Percentiles rank a stretch among this genome's conserved stretches.
These are phyloP conservation scores for Alternaria brassicicola DNA, from an alignment of 2,329 filamentous ascomycete species.

Conservation along the genomic window DNA sequence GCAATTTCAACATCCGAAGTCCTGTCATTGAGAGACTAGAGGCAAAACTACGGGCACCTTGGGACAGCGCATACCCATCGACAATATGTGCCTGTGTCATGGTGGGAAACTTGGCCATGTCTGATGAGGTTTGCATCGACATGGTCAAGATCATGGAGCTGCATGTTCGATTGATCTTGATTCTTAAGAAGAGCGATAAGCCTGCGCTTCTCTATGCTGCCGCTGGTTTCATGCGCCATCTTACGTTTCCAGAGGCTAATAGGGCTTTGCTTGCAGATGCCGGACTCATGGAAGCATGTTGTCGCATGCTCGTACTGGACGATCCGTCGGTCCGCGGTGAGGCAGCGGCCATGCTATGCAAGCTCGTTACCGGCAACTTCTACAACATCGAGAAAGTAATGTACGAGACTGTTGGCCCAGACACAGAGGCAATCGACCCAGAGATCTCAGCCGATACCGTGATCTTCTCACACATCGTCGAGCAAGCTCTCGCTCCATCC, in stretches of 20 bases:
- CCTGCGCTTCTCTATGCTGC: conserved; percentile 45
- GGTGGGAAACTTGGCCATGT: conserved; percentile 48
- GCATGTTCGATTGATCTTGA: conserved; percentile 36
- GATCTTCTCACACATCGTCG: conserved; percentile 37
- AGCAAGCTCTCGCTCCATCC: conserved; percentile 39
- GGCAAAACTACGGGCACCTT: conserved; percentile 29
- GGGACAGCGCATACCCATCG: conserved; percentile 28
- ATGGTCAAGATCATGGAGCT: conserved; percentile 45
- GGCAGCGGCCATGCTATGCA: conserved; percentile 43
- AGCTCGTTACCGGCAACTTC: conserved; percentile 41
- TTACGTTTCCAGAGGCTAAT: conserved; percentile 45
- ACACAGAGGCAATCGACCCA: conserved; percentile 18
- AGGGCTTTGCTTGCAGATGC: conserved; percentile 37
- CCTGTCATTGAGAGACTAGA: conserved; percentile 37
- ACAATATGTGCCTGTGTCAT: conserved; percentile 46
- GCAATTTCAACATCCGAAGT: conserved; percentile 33
- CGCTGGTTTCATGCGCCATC: conserved; percentile 46
- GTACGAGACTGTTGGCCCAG: conserved; percentile 25
- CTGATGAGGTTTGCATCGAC: conserved; percentile 41
- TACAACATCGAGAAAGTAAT: conserved; percentile 41
- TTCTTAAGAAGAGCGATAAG: conserved; percentile 35
- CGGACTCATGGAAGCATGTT: conserved; percentile 40
- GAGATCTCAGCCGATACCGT: conserved; percentile 28
- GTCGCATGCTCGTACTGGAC: conserved; percentile 31
- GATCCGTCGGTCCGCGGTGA: conserved; percentile 46